Evolutionary conservation across 2,329 filamentous ascomycete species (phyloP).

Genomic region (Blumeria hordei): DNA sequence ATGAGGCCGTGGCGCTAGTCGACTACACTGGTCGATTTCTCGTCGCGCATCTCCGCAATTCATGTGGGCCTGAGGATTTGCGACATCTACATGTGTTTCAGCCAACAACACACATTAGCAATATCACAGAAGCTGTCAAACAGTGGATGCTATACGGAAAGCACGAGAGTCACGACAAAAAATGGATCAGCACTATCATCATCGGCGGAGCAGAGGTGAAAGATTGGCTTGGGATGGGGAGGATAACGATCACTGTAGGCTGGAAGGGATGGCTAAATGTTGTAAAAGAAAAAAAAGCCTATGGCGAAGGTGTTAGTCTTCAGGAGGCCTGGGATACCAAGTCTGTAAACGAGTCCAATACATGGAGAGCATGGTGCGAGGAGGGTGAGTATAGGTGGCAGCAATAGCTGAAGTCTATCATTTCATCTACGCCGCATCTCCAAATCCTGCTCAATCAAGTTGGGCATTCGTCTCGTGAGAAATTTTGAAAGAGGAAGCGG

Average conservation of each 20-base stretch:
- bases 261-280: slow-evolving; percentile 15
- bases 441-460: too few species aligned
- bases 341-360: slow-evolving; percentile 5
- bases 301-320: slow-evolving; percentile 10
- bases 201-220: slow-evolving; percentile 8
- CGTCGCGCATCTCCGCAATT: slow-evolving; percentile 13
- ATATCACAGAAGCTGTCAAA: slow-evolving; percentile 9
- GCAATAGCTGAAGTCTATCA: not conserved
- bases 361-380: slow-evolving; percentile 11
- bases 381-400: slow-evolving; percentile 4
- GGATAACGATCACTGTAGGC: slow-evolving; percentile 5
- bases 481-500: too few species aligned
- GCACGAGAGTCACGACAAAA: slow-evolving; percentile 10
- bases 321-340: slow-evolving; percentile 13
- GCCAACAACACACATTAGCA: slow-evolving; percentile 5
- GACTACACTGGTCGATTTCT: slow-evolving; percentile 33
- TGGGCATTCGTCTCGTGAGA: too few species aligned
- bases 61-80: slow-evolving; percentile 4
- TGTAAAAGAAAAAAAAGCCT: slow-evolving; percentile 7
- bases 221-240: slow-evolving; percentile 1
- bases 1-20: slow-evolving; percentile 22
- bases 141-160: slow-evolving; percentile 12
- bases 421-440: too few species aligned
- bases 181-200: slow-evolving; percentile 12
- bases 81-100: slow-evolving; percentile 13